Conservation (phyloP, 2,329 filamentous ascomycete genomes). For the Aspergillus brunneoviolaceus region DNA sequence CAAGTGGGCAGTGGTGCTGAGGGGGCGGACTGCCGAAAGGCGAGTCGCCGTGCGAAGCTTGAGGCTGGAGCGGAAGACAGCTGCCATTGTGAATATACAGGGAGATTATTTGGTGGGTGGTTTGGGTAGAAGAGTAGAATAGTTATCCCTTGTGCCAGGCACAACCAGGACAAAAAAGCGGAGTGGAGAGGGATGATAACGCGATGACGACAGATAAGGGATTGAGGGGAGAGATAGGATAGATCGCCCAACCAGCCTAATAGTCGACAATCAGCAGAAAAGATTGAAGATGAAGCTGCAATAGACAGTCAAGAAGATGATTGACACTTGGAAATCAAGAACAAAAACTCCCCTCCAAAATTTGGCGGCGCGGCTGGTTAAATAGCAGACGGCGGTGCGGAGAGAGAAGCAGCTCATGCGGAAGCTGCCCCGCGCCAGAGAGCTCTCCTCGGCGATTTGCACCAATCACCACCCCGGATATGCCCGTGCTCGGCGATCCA, state of each 20-base stretch:
- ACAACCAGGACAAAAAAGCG: not conserved
- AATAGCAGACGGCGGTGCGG: not conserved
- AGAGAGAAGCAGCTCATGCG: conserved; percentile 2
- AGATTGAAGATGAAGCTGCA: not conserved
- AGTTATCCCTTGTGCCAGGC: not conserved
- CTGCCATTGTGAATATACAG: conserved; percentile 34
- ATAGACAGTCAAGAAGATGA: not conserved
- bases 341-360: not conserved
- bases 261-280: not conserved
- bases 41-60: conserved; percentile 35
- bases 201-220: conserved; percentile 5
- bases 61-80: conserved; percentile 37
- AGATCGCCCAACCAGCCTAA: not conserved
- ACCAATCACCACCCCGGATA: conserved; percentile 8
- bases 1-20: conserved; percentile 38
- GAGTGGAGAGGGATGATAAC: conserved; percentile 1
- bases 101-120: not conserved
- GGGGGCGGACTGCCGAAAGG: conserved; percentile 34
- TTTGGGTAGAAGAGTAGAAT: not conserved
- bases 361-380: conserved; percentile 4
- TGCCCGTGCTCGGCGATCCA: conserved; percentile 5
- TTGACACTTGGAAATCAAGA: not conserved
- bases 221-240: not conserved
- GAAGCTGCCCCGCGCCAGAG: conserved; percentile 5
- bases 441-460: conserved; percentile 9